Evolutionary conservation across 768 basidiomycete species (phyloP).

Genomic region (Kwoniella dejecticola): DNA sequence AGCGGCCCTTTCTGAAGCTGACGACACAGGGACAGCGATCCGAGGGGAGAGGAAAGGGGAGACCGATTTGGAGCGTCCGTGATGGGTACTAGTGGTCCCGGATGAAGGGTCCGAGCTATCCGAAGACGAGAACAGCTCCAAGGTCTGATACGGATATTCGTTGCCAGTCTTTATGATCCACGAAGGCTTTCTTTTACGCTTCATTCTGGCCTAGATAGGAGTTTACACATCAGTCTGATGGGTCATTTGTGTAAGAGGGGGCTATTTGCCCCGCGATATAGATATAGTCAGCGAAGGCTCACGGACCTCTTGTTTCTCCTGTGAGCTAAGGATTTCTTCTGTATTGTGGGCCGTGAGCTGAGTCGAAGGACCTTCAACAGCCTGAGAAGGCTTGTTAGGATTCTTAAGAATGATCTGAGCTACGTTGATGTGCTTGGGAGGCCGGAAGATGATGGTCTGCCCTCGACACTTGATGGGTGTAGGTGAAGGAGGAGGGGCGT

Average conservation of each 20-base stretch:
- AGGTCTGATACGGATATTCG: not conserved
- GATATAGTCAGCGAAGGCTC: not conserved
- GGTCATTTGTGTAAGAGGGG: no score
- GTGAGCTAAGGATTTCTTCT: no score
- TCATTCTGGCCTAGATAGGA: no score
- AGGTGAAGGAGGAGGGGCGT: not conserved
- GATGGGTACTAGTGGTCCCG: no score
- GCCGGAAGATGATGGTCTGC: not conserved
- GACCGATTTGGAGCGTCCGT: not conserved
- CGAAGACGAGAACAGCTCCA: slow-evolving; percentile 5
- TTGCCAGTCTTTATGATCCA: not conserved
- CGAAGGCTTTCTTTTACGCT: not conserved
- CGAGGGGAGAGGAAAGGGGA: not conserved
- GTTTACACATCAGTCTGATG: no score
- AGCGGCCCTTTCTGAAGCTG: not conserved
- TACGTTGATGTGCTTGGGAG: not conserved
- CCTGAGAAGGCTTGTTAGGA: not conserved
- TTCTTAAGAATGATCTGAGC: not conserved
- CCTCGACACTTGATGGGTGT: not conserved
- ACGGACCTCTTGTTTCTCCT: not conserved
- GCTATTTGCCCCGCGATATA: no score
- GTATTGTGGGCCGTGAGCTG: no score
- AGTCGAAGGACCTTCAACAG: no score
- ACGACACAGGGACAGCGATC: not conserved
- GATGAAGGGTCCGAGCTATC: not conserved